These are phyloP conservation scores for Solanum okadae DNA, from an alignment of 257 asterid genomes.

Conservation along the genomic window DNA sequence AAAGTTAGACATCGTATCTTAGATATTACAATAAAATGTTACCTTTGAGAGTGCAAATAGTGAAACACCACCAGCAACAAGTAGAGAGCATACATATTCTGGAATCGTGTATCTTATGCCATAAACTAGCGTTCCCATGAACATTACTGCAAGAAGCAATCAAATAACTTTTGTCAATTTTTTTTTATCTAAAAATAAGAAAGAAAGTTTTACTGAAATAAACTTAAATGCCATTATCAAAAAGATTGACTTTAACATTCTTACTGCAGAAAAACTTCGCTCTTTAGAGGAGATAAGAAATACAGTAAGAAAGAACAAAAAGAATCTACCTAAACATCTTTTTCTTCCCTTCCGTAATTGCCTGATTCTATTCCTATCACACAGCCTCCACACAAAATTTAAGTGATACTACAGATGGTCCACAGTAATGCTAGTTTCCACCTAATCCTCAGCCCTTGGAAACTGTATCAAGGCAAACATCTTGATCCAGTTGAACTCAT, in stretches of 20 bases:
- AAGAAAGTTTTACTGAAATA: not conserved
- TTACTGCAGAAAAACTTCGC: not conserved
- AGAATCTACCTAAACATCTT: not conserved
- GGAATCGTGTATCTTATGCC: conserved; percentile 85
- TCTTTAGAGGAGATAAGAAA: not conserved
- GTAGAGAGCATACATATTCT: conserved; percentile 81
- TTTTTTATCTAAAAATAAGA: not conserved
- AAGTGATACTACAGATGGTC: not conserved
- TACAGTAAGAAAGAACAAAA: not conserved
- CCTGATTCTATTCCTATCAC: not conserved
- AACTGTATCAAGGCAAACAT: not conserved
- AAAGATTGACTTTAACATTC: not conserved
- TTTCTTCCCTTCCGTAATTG: not conserved
- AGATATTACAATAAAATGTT: not conserved
- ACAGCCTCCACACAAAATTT: not conserved
- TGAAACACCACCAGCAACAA: conserved; percentile 98
- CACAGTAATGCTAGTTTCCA: not conserved
- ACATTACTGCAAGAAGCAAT: conserved; percentile 66
- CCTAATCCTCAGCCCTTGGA: not conserved
- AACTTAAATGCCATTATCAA: not conserved
- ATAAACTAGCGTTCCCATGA: conserved; percentile 90
- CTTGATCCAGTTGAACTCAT: not conserved
- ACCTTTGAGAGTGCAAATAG: conserved; percentile 88
- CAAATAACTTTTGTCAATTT: not conserved
- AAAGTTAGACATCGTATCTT: not conserved